A percentile compares a stretch with the other conserved stretches of the same genome.
These are phyloP conservation scores for Echria macrotheca DNA, from an alignment of 495 filamentous ascomycete species.

Conservation along the genomic window DNA sequence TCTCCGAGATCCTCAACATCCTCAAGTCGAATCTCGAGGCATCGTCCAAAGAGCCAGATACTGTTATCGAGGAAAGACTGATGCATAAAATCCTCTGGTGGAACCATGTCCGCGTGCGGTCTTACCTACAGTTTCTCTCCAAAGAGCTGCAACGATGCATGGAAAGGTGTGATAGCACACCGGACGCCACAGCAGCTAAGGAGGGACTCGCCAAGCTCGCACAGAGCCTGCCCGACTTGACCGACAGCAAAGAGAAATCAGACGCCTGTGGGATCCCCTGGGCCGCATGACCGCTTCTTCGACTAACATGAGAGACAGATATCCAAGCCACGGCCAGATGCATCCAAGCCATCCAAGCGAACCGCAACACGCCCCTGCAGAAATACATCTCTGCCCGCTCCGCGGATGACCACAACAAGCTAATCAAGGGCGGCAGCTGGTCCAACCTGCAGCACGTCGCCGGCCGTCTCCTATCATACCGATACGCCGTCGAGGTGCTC, in stretches of 20 bases:
- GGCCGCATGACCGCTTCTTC: not conserved
- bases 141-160: constrained; percentile 4
- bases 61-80: not conserved
- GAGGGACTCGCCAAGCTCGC: not conserved
- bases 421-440: constrained; percentile 12
- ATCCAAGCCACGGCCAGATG: constrained; percentile 1
- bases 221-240: not conserved
- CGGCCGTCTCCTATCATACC: constrained; percentile 10
- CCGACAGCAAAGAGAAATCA: not conserved
- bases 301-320: not conserved
- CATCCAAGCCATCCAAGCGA: constrained; percentile 4
- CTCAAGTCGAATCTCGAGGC: constrained; percentile 11
- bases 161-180: not conserved
- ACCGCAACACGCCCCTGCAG: constrained; percentile 1
- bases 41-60: not conserved
- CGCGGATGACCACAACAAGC: constrained; percentile 3
- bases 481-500: constrained; percentile 2
- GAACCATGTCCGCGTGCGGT: constrained; percentile 11
- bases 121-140: constrained; percentile 2
- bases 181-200: not conserved
- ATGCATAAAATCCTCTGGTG: not conserved
- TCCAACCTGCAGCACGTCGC: constrained; percentile 7
- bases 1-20: constrained; percentile 5
- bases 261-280: not conserved
- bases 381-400: constrained; percentile 8